These are phyloP conservation scores for Apiotrichum sp. DNA, from an alignment of 1,284 basidiomycete species.

Conservation along the genomic window DNA sequence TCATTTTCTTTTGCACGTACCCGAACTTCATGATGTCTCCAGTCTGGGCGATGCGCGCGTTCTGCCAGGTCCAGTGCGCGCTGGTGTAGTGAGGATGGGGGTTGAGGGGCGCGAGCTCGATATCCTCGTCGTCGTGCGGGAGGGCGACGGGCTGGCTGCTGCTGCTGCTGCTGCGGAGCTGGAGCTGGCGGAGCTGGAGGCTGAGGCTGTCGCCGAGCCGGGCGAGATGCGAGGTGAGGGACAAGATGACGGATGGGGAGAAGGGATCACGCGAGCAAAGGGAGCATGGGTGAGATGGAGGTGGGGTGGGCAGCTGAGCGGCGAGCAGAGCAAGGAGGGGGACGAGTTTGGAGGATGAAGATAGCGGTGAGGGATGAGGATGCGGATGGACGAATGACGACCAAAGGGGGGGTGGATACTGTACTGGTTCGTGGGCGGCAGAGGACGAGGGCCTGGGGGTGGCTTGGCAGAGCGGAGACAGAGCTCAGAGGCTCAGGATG, in stretches of 20 bases:
- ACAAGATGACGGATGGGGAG: not conserved
- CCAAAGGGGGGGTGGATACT: too few species aligned
- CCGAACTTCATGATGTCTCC: slow-evolving; percentile 50
- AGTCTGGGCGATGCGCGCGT: slow-evolving; percentile 16
- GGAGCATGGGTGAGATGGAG: not conserved
- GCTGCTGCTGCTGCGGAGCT: too few species aligned
- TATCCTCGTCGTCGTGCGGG: slow-evolving; percentile 8
- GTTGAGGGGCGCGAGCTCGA: not conserved
- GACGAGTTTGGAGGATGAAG: not conserved
- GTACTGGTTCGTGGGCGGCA: too few species aligned
- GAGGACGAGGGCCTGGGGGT: too few species aligned
- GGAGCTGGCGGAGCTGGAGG: not conserved
- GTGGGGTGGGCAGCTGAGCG: not conserved
- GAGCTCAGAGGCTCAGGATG: too few species aligned
- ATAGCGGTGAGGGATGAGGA: not conserved
- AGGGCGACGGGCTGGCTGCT: slow-evolving; percentile 5
- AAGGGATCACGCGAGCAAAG: not conserved
- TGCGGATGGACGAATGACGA: too few species aligned
- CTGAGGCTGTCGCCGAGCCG: slow-evolving; percentile 7
- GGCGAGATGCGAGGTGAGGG: not conserved
- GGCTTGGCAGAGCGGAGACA: too few species aligned
- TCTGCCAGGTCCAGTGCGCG: slow-evolving; percentile 29
- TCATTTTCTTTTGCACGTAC: slow-evolving; percentile 22
- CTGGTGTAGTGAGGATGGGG: not conserved
- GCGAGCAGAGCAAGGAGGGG: not conserved